phyloP scores from a whole-genome alignment of 1,284 basidiomycete genomes.

The Rhodotorula sp. region DNA sequence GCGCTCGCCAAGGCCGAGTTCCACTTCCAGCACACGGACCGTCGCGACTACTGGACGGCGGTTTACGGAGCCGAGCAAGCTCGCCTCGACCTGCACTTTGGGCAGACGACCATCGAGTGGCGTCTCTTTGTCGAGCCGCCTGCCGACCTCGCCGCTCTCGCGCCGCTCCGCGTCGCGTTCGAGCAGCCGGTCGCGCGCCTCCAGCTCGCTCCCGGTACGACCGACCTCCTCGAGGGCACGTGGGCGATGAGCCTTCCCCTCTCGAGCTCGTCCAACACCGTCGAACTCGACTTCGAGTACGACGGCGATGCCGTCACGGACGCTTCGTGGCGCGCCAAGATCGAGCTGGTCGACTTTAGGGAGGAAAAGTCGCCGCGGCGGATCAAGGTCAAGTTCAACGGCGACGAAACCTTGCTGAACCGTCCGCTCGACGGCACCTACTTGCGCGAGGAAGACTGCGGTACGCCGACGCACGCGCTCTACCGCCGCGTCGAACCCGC shows the following conservation, averaged over 20 bases:
- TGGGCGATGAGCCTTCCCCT: slow-evolving; percentile 84
- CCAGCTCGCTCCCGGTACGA: slow-evolving; percentile 49
- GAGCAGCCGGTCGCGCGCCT: slow-evolving; percentile 77
- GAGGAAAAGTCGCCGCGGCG: slow-evolving; percentile 68
- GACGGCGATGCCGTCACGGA: slow-evolving; percentile 59
- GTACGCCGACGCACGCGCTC: slow-evolving; percentile 82
- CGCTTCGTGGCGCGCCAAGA: slow-evolving; percentile 77
- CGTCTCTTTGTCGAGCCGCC: slow-evolving; percentile 55
- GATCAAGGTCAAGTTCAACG: slow-evolving; percentile 60
- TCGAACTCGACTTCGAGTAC: slow-evolving; percentile 65
- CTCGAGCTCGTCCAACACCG: slow-evolving; percentile 54
- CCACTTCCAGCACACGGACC: slow-evolving; percentile 78
- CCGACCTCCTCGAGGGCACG: slow-evolving; percentile 62
- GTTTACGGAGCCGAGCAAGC: slow-evolving; percentile 73
- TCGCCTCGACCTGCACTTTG: slow-evolving; percentile 71
- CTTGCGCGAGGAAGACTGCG: slow-evolving; percentile 76
- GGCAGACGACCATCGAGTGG: slow-evolving; percentile 80
- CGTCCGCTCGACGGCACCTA: slow-evolving; percentile 79
- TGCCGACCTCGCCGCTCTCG: slow-evolving; percentile 60
- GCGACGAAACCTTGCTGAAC: slow-evolving; percentile 58
- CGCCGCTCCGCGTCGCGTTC: slow-evolving; percentile 71
- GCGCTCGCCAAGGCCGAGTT: slow-evolving; percentile 64
- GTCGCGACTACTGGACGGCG: slow-evolving; percentile 83
- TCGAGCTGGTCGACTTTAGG: slow-evolving; percentile 74
- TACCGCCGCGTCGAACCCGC: slow-evolving; percentile 63